Percentiles rank a stretch among this genome's conserved stretches.
These are phyloP conservation scores for Fusarium nelsonii DNA, from an alignment of 2,329 filamentous ascomycete genomes.

Conservation along the genomic window DNA sequence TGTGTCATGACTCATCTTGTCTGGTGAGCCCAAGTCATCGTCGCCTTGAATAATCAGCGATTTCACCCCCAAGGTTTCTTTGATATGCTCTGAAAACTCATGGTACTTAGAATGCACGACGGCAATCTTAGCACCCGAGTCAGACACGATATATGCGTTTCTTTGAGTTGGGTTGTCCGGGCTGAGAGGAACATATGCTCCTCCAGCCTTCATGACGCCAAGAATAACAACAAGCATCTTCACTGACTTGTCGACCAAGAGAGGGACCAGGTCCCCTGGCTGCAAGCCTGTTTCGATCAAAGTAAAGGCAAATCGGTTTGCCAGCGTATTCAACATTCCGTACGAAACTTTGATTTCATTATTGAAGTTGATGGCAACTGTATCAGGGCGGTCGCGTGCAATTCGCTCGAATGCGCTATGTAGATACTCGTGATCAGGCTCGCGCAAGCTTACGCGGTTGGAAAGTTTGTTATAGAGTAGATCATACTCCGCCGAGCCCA, in stretches of 20 bases:
- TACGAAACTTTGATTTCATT: constrained; percentile 3
- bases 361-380: constrained; percentile 18
- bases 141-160: constrained; percentile 38
- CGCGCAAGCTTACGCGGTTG: neutral
- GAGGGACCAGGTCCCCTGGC: constrained; percentile 16
- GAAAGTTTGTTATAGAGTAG: constrained; percentile 9
- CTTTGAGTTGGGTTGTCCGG: constrained; percentile 38
- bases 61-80: neutral
- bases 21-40: neutral
- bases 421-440: constrained; percentile 2
- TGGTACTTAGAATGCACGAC: constrained; percentile 2
- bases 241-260: constrained; percentile 33
- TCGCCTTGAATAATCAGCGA: neutral
- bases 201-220: constrained; percentile 36
- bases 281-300: constrained; percentile 5
- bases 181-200: constrained; percentile 40
- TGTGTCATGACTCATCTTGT: neutral
- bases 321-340: neutral
- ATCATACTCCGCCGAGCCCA: neutral
- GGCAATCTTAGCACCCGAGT: constrained; percentile 24
- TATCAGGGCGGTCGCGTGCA: neutral
- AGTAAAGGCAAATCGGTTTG: constrained; percentile 8
- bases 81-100: constrained; percentile 4
- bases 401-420: constrained; percentile 15
- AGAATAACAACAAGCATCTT: constrained; percentile 36